Base-by-base conservation (phyloP, 495 filamentous ascomycete genomes). In the Daldinia caldariorum region DNA sequence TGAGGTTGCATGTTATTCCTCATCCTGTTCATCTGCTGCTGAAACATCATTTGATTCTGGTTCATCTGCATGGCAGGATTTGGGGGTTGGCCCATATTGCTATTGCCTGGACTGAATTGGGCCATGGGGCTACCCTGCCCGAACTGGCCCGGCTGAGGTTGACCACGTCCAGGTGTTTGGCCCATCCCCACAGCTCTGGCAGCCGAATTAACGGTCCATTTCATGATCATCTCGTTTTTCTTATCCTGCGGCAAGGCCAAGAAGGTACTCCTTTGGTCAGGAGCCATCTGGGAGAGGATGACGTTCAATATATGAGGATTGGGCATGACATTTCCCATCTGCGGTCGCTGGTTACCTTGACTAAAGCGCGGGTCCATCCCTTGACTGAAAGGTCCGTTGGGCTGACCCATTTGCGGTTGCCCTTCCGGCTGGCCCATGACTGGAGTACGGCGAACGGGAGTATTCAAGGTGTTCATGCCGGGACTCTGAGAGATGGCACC, bases 401-500 rank as follows among this genome's bases (percentile, higher is more conserved):
- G 73, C 34, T 80, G 81, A 39, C 73, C 74, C 53, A 78, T 74
- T 43, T 77, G 79, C 16, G 74, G 58, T 69, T 77, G 61, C 60
- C 71, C 73, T 59, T 77, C 76, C 20, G 49, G 63, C 67, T 77
- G 70, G 43, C 69, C 75, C 79, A 83, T 81, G 41, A 80, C 76
- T 0, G 83, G 79, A 12, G 82, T 78, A 22, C 81, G 80, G 22
- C 78, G 77, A 71, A 84, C 79, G 13, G 84, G 84, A 1, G 83
- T 77, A 50, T 83, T 86, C 43, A 85, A 58, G 1, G 82, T 83
- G 47, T 77, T 77, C 83, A 86, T 83, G 0, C 77, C 81, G 7
- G 85, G 85, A 60, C 83, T 86, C 61, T 84, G 85, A 7, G 84
- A 83, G 16, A 81, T 76, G 13, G 77, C 77, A 10, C 77, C 76